Evolutionary conservation across 2,329 filamentous ascomycete species (phyloP), one percentile per base, ranked within the genome.

Genomic region (Trichoderma hamatum): DNA sequence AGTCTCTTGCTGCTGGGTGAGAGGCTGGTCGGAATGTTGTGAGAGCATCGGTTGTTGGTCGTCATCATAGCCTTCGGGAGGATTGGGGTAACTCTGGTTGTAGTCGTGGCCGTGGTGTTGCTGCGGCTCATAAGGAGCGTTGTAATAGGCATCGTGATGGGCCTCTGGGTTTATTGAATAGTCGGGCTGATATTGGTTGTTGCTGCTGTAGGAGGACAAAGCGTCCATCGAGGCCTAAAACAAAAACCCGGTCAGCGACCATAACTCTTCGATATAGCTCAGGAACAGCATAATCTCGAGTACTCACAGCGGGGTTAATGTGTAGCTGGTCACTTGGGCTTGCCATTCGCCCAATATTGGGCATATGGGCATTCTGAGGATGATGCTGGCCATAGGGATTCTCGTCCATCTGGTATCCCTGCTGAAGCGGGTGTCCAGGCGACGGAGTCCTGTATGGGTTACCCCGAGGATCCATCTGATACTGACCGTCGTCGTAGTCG

Each of bases 91-190:
- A 1, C 21, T 73, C 32, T 72, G 70, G 26, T 84, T 82, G 13
- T 86, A 84, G 43, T 54, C 61, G 36, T n/a, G 54, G 14, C 30
- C 26, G 30, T 66, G 51, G 13, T 69, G 69, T 5, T 85, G 84
- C 11, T 86, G 83, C 14, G 93, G 92, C 72, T 94, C 87, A 79
- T 97, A 97, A 1, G 93, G 91, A 73, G 91, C 89, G 74, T 90
- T 92, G 79, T 92, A 95, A 82, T 97, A 97, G 67, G 89, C 88
- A 79, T 97, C 93, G 77, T 96, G 93, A 75, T 97, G 93, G 69
- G 90, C 89, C 78, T 96, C 90, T 11, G 95, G 94, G 75, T 93
- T 89, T 70, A 97, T 81, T 4, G 89, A 84, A 78, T 96, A 94
- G 68, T 94, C 91, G 69, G 84, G 84, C 52, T 88, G 86, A 71